Percentiles rank a stretch among this genome's conserved stretches.
phyloP scores from a whole-genome alignment of 1,284 basidiomycete species.

The Mycena sp. region DNA sequence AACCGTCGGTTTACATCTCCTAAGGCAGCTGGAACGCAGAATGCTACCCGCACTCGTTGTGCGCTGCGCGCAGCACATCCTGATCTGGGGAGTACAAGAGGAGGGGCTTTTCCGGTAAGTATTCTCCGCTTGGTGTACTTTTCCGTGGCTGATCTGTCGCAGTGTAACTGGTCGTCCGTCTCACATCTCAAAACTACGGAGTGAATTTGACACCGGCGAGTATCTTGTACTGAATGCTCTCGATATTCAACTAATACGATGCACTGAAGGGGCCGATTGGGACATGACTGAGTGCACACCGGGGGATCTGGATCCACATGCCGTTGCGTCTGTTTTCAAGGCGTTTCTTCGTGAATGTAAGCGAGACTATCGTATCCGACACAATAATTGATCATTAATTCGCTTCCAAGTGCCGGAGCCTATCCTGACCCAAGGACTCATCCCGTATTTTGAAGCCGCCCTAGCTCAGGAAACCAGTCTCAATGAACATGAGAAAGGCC shows the following conservation, averaged over 20 bases:
- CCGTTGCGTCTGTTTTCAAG: conserved; percentile 89
- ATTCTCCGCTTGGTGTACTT: conserved; percentile 17
- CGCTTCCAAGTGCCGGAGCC: conserved; percentile 78
- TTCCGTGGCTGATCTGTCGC: conserved; percentile 37
- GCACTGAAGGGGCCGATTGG: conserved; percentile 80
- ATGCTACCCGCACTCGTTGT: conserved; percentile 79
- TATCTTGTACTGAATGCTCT: conserved; percentile 24
- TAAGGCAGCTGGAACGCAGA: conserved; percentile 61
- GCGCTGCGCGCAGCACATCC: conserved; percentile 83
- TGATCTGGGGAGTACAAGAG: conserved; percentile 84
- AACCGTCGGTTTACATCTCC: conserved; percentile 14
- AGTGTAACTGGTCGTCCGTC: conserved; percentile 82
- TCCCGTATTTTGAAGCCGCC: conserved; percentile 81
- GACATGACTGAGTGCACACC: conserved; percentile 81
- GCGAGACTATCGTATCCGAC: conserved; percentile 42
- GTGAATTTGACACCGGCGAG: conserved; percentile 87
- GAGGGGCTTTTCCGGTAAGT: conserved; percentile 84
- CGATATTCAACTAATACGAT: conserved; percentile 31
- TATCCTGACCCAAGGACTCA: conserved; percentile 77
- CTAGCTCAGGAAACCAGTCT: conserved; percentile 65
- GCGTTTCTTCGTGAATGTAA: conserved; percentile 83
- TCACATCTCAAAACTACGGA: conserved; percentile 79
- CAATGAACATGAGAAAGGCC: conserved; percentile 46
- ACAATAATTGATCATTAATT: conserved; percentile 8
- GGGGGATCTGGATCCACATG: conserved; percentile 90